Evolutionary conservation across 2,329 filamentous ascomycete species (phyloP), one percentile per base, ranked within the genome.

Genomic region (Aspergillaceae sp.): DNA sequence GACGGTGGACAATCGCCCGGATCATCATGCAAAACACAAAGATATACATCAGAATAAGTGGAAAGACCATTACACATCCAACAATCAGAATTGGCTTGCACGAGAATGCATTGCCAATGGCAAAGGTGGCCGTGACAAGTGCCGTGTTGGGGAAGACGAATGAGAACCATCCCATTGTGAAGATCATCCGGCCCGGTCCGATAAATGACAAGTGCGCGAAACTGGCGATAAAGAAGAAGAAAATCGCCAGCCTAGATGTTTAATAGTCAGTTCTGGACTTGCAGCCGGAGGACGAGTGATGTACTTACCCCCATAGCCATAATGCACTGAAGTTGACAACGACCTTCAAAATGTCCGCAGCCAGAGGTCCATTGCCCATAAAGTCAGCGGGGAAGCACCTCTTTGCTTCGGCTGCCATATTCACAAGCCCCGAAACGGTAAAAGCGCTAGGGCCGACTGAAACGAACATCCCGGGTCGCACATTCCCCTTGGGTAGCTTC

Each of bases 81-180:
- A 86, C 68, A 7, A 89, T 76, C 37, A 80, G 69, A 37, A 92
- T 77, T 0, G 80, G 75, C 4, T 65, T 63, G 53, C 73, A 79
- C 1, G 76, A 66, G 40, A 86, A 78, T 0, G 80, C 80, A 7
- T 74, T 72, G 0, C 79, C 84, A 42, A 92, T 76, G 2, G 83
- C 78, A 52, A 86, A 82, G 0, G 86, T 92, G 0, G 86, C 84
- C 0, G 83, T 86, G 34, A 77, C 78, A 48, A 88, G 67, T 0
- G 84, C 85, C 0, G 86, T 90, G 55, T 90, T 88, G 2, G 86
- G 86, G 57, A 90, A 90, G 4, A 90, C 76, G 63, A 90, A 91
- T 3, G 81, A 86, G 66, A 84, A 92, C 82, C 86, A 94, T 1
- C 83, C 87, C 85, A 92, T 90, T 11, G 85, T 83, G 58, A 90